A percentile compares a stretch with the other conserved stretches of the same genome.
These are phyloP conservation scores for Citrus mangshanensis DNA, from an alignment of 345 rosid genomes.

Conservation along the genomic window DNA sequence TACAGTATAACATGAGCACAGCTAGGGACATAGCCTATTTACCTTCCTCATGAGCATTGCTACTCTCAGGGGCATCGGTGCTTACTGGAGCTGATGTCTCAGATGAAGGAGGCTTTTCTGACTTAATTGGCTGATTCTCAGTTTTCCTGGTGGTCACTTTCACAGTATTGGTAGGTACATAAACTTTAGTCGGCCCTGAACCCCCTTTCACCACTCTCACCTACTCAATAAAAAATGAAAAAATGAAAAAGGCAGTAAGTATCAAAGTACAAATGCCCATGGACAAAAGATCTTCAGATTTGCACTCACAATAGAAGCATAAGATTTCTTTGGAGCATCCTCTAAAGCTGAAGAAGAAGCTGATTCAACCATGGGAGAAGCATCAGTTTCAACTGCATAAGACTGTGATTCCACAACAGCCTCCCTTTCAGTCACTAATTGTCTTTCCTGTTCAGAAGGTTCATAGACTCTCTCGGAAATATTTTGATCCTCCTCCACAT, in stretches of 20 bases:
- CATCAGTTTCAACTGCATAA: constrained; percentile 30
- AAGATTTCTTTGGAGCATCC: constrained; percentile 68
- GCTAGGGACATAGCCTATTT: neutral
- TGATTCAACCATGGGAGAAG: constrained; percentile 26
- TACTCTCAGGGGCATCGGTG: constrained; percentile 37
- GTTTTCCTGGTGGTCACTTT: constrained; percentile 27
- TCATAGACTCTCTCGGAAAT: constrained; percentile 43
- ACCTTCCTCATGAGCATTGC: constrained; percentile 56
- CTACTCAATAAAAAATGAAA: constrained; percentile 28
- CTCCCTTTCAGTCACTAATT: constrained; percentile 30
- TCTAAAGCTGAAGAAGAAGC: constrained; percentile 42
- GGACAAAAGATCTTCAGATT: neutral
- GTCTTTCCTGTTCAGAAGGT: constrained; percentile 34
- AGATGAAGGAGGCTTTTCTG: constrained; percentile 30
- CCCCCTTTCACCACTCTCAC: constrained; percentile 55
- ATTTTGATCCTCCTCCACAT: constrained; percentile 34
- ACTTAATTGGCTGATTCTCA: constrained; percentile 27
- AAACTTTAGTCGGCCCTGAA: constrained; percentile 39
- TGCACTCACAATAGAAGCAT: constrained; percentile 77
- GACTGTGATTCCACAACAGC: constrained; percentile 38
- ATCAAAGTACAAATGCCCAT: neutral
- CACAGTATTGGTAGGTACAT: constrained; percentile 36
- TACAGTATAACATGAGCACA: neutral
- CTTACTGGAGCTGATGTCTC: constrained; percentile 29
- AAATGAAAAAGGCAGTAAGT: neutral